Evolutionary conservation across 23 red algal species (phyloP), one percentile per base, ranked within the genome.

Genomic region (Gracilariopsis chorda): DNA sequence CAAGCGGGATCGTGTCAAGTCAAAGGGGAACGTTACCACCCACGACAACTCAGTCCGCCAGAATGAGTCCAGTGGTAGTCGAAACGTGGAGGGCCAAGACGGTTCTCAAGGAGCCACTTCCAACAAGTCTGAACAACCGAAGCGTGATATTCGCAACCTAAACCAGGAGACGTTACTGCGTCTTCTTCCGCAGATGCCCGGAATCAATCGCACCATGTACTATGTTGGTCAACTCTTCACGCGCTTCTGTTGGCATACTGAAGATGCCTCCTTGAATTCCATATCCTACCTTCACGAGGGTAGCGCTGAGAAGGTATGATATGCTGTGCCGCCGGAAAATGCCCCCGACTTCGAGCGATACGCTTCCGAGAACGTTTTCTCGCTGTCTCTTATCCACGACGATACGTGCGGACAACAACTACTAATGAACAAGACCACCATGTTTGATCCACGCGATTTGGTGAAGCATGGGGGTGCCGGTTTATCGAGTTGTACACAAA

Each of bases 211-310:
- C 24, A 75, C 91, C 0, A 94, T 94, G 95, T 91, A 82, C 60
- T 99, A 99, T 48, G 47, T 99, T 3, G 97, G 97, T 56, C 88
- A 82, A 34, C 59, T 92, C 2, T 92, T 94, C 47, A 86, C 97
- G 13, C 89, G 88, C 48, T 99, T 99, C 78, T 93, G 93, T 49
- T 95, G 93, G 93, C 97, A 99, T 76, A 82, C 83, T 24, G 97
- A 99, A 65, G 97, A 99, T 86, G 81, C 65, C 32, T 91, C 92
- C 55, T 79, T 99, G 40, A 94, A 90, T 83, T 95, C 92, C 27
- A 41, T 99, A 33, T 93, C 88, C 7, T 95, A 93, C 41, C 68
- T 95, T 51, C 93, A 94, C 47, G 51, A 48, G 28, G 97, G 93
- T 7, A 82, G 75, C 41, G 91, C 71, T 5, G 65, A 70, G 27